Percentiles rank a stretch among this genome's conserved stretches.
These are phyloP conservation scores for Ampelomyces quisqualis DNA, from an alignment of 2,329 filamentous ascomycete genomes.

Conservation along the genomic window DNA sequence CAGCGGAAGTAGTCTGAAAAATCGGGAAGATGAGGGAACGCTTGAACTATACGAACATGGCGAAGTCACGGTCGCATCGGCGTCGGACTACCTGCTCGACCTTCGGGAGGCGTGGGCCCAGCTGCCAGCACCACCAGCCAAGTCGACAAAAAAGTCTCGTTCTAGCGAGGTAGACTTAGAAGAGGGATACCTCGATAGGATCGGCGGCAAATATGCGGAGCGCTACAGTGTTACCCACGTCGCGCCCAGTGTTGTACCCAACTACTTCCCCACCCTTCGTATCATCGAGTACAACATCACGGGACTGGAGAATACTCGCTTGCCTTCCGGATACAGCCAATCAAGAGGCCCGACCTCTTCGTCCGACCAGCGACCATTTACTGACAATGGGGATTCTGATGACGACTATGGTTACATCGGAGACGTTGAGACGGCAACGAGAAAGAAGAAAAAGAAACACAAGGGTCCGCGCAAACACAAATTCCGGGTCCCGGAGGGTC, in stretches of 20 bases:
- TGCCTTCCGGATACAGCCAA: conserved; percentile 7
- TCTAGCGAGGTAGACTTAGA: conserved; percentile 14
- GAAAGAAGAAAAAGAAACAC: conserved; percentile 50
- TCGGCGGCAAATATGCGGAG: conserved; percentile 81
- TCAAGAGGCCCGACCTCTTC: conserved; percentile 2
- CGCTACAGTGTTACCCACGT: conserved; percentile 80
- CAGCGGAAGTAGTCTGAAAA: conserved; percentile 19
- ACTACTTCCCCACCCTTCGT: conserved; percentile 86
- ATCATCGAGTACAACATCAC: conserved; percentile 93
- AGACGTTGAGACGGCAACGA: conserved; percentile 49
- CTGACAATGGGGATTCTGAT: conserved; percentile 12
- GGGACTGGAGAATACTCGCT: conserved; percentile 61
- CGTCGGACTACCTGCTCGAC: conserved; percentile 76
- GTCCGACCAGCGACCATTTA: conserved; percentile 9
- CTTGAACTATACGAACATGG: conserved; percentile 38
- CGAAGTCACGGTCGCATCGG: conserved; percentile 65
- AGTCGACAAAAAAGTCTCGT: conserved; percentile 17
- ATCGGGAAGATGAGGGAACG: conserved; percentile 25
- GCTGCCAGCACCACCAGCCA: conserved; percentile 56
- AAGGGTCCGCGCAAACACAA: conserved; percentile 46
- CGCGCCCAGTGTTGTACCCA: conserved; percentile 85
- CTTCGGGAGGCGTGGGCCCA: conserved; percentile 76
- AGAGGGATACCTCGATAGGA: conserved; percentile 58
- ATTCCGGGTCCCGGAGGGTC: conserved; percentile 64
- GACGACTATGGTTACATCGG: conserved; percentile 42